Percentiles rank a stretch among this genome's conserved stretches.
These are phyloP conservation scores for Aspergillus cristatus DNA, from an alignment of 495 filamentous ascomycete species.

Conservation along the genomic window DNA sequence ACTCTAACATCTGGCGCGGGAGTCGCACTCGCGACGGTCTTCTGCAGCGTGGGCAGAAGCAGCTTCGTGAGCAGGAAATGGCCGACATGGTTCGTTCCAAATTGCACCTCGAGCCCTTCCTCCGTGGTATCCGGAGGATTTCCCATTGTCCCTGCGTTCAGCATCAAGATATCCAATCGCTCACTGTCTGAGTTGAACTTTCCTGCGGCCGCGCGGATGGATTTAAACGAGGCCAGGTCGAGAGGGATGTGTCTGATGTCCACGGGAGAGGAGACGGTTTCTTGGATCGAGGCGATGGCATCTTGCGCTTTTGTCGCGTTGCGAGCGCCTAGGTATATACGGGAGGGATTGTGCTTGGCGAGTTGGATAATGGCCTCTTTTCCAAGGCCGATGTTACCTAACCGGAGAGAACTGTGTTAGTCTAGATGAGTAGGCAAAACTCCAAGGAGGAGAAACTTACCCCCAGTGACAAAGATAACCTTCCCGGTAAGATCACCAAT, in stretches of 20 bases:
- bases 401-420: conserved; percentile 2
- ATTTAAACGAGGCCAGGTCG: conserved; percentile 44
- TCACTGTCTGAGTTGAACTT: conserved; percentile 35
- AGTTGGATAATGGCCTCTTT: conserved; percentile 54
- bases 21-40: conserved; percentile 25
- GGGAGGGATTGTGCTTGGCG: conserved; percentile 48
- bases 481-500: conserved; percentile 48
- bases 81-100: conserved; percentile 64
- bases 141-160: conserved; percentile 64
- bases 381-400: conserved; percentile 60
- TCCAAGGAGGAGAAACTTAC: conserved; percentile 19
- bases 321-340: conserved; percentile 58
- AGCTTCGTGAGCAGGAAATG: conserved; percentile 57
- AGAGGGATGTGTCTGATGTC: conserved; percentile 42
- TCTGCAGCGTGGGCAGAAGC: conserved; percentile 48
- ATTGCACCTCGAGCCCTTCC: conserved; percentile 63
- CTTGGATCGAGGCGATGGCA: conserved; percentile 42
- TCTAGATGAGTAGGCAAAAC: not conserved
- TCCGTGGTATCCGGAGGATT: conserved; percentile 34
- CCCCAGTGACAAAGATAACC: conserved; percentile 55
- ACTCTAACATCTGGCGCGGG: conserved; percentile 14
- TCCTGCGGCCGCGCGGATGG: conserved; percentile 39
- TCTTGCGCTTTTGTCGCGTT: conserved; percentile 40
- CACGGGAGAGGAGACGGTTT: conserved; percentile 25
- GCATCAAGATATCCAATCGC: conserved; percentile 55